Evolutionary conservation across 768 basidiomycete genomes (phyloP), one percentile per base, ranked within the genome.

Genomic region (Amanita phalloides): DNA sequence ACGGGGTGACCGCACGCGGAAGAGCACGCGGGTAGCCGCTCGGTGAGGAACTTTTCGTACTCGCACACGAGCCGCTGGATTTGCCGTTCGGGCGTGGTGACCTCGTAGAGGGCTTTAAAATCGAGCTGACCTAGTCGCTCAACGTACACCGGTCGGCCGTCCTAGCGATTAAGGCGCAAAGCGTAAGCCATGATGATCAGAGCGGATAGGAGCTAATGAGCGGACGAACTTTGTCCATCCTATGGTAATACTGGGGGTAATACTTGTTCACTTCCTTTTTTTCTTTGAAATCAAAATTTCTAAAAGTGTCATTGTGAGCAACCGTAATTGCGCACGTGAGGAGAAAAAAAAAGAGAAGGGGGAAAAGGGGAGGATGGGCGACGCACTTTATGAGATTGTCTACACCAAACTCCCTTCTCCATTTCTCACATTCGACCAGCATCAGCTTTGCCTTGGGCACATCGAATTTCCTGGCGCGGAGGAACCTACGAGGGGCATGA

Each of bases 191-290:
- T 38, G 26, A 11, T 20, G 21, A 17, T 33, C 35, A n/a, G 20
- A 35, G 20, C 25, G 6, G 48, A 6, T 14, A 38, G 17, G 33
- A 30, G 36, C 20, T 1, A 17, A 13, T 20, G 26, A 25, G 25
- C 38, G 26, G 38, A 46, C 72, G 36, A 51, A 91, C 91, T 75
- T 85, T 92, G 75, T 98, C 95, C 58, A 75, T 86, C 72, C 90
- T 94, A 73, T 98, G 95, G 66, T 97, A 96, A 68, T 79, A 96
- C 61, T 95, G 92, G 2, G 94, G 93, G 62, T 96, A 98, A 60
- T 86, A 91, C 69, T 89, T 86, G 75, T 92, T 81, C 6, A 97
- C 93, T 59, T 81, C 75, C 35, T 66, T 68, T 62, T 84, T 84
- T 68, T 96, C 93, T 51, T 77, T 78, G 67, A 94, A 97, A 48